A percentile compares a stretch with the other conserved stretches of the same genome.
Evolutionary conservation across 345 rosid genomes (phyloP).

Genomic region (Raphanus raphanistrum): DNA sequence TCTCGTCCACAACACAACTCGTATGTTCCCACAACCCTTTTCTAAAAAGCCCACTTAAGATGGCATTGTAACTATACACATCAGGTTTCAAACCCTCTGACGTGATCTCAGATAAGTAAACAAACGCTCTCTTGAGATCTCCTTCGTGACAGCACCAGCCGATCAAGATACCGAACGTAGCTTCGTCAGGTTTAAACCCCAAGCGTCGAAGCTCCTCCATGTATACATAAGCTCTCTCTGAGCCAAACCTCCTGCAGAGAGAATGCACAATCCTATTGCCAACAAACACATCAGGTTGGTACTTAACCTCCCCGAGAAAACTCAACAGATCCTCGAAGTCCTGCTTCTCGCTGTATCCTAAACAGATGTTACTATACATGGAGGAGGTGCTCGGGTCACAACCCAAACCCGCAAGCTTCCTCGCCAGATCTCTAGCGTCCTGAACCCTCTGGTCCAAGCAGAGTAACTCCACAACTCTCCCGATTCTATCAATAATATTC

Average conservation of each 20-base stretch:
- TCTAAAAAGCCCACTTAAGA: conserved; percentile 56
- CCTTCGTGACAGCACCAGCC: conserved; percentile 69
- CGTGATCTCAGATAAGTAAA: conserved; percentile 52
- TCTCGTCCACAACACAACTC: conserved; percentile 52
- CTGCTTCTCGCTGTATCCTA: conserved; percentile 65
- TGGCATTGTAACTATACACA: conserved; percentile 45
- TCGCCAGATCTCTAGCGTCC: conserved; percentile 61
- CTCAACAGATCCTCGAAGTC: conserved; percentile 72
- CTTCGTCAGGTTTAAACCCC: conserved; percentile 60
- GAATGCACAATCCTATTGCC: conserved; percentile 63
- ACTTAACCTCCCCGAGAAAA: conserved; percentile 49
- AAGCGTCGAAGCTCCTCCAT: conserved; percentile 55
- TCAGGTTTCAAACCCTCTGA: conserved; percentile 60
- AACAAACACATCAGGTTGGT: conserved; percentile 45
- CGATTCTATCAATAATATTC: conserved; percentile 40
- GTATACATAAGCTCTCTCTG: conserved; percentile 54
- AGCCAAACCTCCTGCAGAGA: conserved; percentile 53
- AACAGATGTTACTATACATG: conserved; percentile 50
- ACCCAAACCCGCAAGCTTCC: conserved; percentile 53
- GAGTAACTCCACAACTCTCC: conserved; percentile 54
- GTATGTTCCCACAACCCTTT: conserved; percentile 61
- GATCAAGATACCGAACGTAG: conserved; percentile 68
- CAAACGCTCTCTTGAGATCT: conserved; percentile 49
- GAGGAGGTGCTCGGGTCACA: conserved; percentile 43
- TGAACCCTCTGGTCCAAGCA: conserved; percentile 61